phyloP scores from a whole-genome alignment of 2,329 filamentous ascomycete species.

The Ophiostoma triangulosporum region DNA sequence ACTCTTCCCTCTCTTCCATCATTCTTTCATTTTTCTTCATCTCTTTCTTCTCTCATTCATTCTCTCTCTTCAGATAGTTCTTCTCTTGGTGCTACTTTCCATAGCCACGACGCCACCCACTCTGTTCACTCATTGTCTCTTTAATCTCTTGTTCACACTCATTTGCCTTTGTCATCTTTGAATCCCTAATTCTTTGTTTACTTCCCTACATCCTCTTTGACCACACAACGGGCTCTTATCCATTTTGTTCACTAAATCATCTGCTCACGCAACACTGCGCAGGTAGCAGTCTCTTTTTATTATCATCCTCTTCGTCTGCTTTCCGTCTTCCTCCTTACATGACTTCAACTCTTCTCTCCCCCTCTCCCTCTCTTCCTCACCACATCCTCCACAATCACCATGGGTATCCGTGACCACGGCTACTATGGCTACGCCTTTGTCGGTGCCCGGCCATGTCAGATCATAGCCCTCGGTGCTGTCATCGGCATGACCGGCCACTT shows the following conservation, averaged over 20 bases:
- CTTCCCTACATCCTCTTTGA: too few relatives aligned
- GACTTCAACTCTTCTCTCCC: too few relatives aligned
- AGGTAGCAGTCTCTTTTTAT: neutral
- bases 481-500: conserved; percentile 76
- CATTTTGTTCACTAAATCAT: neutral
- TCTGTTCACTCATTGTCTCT: neutral
- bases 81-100: too few relatives aligned
- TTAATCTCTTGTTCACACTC: neutral
- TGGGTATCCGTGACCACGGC: conserved; percentile 18
- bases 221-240: too few relatives aligned
- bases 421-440: conserved; percentile 59
- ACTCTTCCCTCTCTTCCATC: neutral
- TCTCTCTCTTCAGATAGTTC: neutral
- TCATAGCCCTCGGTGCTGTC: conserved; percentile 57
- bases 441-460: conserved; percentile 55
- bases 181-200: neutral
- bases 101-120: neutral
- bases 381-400: conserved; percentile 9
- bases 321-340: too few relatives aligned
- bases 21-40: neutral
- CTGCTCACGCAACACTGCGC: neutral
- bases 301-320: neutral
- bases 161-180: neutral
- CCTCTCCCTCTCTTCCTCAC: neutral
- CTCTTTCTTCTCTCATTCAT: neutral